Evolutionary conservation across 2,329 filamentous ascomycete species (phyloP), one percentile per base, ranked within the genome.

Genomic region (Furcasterigmium furcatum): DNA sequence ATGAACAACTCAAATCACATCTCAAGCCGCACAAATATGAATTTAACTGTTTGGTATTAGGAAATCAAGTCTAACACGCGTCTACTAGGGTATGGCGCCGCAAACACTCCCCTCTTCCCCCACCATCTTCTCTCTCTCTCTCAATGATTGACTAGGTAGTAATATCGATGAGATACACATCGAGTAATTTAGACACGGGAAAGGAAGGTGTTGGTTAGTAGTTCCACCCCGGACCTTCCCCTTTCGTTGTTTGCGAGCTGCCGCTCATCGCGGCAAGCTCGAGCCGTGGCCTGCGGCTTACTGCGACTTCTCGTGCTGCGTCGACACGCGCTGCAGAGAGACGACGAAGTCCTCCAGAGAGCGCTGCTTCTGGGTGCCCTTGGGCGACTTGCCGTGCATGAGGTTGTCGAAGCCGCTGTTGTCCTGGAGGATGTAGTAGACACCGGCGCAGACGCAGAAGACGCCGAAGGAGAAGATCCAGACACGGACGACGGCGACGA

Each of bases 401-500:
- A 95, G 77, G 74, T 94, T 92, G 71, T 95, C 88, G 67, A 95
- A 95, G 52, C 85, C 85, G 51, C 79, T 70, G 60, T 84, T 90
- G 65, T 87, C 87, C 67, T 92, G 85, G 62, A 95, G 80, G 60
- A 94, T 78, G 74, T 91, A 91, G 68, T 73, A 73, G 34, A 85
- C 68, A 64, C 81, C 83, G 60, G 84, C 87, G 79, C 92, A 83
- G 62, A 91, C 79, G 64, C 85, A 90, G 77, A 95, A 94, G 61
- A 95, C 77, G 65, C 90, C 91, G 64, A 95, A 89, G 14, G 89
- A 91, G 77, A 91, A 94, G 60, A 94, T 82, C 88, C 89, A 95
- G 64, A 95, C 80, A 77, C 89, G 87, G 61, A 95, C 84, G 44
- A 95, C 86, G 40, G 88, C 84, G 53, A 95, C 87, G 52, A 92